phyloP scores from a whole-genome alignment of 2,329 filamentous ascomycete species.

The Mycosphaerella sp. region DNA sequence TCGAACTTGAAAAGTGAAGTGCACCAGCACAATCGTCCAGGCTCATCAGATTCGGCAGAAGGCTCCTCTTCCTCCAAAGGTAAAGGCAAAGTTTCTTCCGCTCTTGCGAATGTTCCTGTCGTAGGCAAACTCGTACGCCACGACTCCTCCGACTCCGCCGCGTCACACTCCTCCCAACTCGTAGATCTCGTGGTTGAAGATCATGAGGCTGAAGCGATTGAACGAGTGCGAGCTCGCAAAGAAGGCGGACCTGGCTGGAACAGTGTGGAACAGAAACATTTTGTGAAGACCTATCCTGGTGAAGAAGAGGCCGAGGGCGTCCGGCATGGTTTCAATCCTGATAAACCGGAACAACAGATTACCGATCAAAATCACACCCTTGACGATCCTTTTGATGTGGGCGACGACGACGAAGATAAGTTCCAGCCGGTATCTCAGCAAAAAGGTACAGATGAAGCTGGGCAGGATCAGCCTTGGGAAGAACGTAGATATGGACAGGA shows the following conservation, averaged over 20 bases:
- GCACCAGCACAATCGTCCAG: slow-evolving; percentile 35
- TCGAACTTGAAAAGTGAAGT: slow-evolving; percentile 39
- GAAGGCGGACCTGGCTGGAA: slow-evolving; percentile 59
- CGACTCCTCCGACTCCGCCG: slow-evolving; percentile 43
- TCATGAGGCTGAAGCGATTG: slow-evolving; percentile 54
- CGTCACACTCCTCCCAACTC: slow-evolving; percentile 56
- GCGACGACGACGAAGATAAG: slow-evolving; percentile 36
- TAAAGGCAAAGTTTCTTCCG: slow-evolving; percentile 25
- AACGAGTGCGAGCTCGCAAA: slow-evolving; percentile 56
- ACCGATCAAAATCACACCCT: slow-evolving; percentile 40
- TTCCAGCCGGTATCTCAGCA: slow-evolving; percentile 16
- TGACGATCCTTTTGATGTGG: slow-evolving; percentile 40
- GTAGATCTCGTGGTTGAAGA: slow-evolving; percentile 64
- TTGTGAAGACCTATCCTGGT: slow-evolving; percentile 47
- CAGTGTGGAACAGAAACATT: slow-evolving; percentile 49
- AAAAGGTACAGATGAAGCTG: slow-evolving; percentile 25
- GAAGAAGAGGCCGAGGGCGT: slow-evolving; percentile 45
- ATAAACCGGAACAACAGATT: slow-evolving; percentile 40
- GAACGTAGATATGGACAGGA: slow-evolving; percentile 19
- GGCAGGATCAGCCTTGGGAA: slow-evolving; percentile 32
- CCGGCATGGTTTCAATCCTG: slow-evolving; percentile 51
- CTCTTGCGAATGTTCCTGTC: slow-evolving; percentile 27
- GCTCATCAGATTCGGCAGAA: slow-evolving; percentile 35
- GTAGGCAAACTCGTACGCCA: slow-evolving; percentile 40
- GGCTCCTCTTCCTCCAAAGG: slow-evolving; percentile 26